Evolutionary conservation across 2,329 filamentous ascomycete species (phyloP).

Genomic region (Stagonosporopsis chrysanthemi): DNA sequence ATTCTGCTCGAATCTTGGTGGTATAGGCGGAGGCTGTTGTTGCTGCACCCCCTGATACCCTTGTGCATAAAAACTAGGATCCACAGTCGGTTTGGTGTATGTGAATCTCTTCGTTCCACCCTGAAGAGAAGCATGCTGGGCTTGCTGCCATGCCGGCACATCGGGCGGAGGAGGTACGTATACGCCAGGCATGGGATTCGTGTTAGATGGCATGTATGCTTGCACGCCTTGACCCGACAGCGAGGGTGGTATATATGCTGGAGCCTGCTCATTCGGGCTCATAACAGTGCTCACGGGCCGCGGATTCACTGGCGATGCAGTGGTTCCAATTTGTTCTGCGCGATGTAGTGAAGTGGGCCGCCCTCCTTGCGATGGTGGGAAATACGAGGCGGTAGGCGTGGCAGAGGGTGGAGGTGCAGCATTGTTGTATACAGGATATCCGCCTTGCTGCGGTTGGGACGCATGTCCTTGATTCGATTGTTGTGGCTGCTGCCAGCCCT

Average conservation of each 20-base stretch:
- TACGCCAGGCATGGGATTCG: slow-evolving; percentile 46
- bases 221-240: slow-evolving; percentile 44
- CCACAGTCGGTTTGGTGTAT: slow-evolving; percentile 40
- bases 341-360: slow-evolving; percentile 43
- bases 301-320: slow-evolving; percentile 28
- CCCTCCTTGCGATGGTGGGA: slow-evolving; percentile 35
- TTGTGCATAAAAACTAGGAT: slow-evolving; percentile 37
- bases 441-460: slow-evolving; percentile 37
- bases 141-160: slow-evolving; percentile 48
- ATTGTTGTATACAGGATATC: slow-evolving; percentile 38
- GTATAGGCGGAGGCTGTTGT: slow-evolving; percentile 24
- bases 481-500: slow-evolving; percentile 28
- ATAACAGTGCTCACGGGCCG: slow-evolving; percentile 32
- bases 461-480: slow-evolving; percentile 31
- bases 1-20: slow-evolving; percentile 22
- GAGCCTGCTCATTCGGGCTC: slow-evolving; percentile 45
- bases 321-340: slow-evolving; percentile 28
- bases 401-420: slow-evolving; percentile 39
- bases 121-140: slow-evolving; percentile 46
- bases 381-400: slow-evolving; percentile 44
- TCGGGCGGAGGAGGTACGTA: slow-evolving; percentile 49
- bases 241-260: slow-evolving; percentile 44
- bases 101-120: slow-evolving; percentile 41
- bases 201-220: slow-evolving; percentile 44
- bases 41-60: slow-evolving; percentile 32